Evolutionary conservation across 1,284 basidiomycete genomes (phyloP), one percentile per base, ranked within the genome.

Genomic region (Cryptococcus sp.): DNA sequence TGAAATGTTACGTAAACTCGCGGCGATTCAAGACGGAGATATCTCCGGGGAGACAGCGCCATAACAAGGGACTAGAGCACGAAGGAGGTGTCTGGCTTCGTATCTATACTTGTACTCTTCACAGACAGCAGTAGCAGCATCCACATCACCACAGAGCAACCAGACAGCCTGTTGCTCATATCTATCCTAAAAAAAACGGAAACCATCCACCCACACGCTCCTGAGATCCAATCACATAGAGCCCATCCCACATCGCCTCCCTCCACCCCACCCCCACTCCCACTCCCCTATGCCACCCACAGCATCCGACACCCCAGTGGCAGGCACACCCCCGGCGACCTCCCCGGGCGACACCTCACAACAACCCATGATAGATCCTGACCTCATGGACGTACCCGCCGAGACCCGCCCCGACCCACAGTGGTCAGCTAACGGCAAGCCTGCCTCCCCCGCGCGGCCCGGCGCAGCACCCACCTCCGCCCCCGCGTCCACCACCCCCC

Each of bases 331-430:
- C 11, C 55, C 55, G 3, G 55, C 55, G 7, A 43, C 55, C 5
- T 16, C 21, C 16, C 46, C 43, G 43, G 18, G 15, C 24, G 11
- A 24, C 45, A 20, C 23, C 21, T n/a, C 18, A 13, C 36, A 24
- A 47, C 4, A 67, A 38, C 61, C 64, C 18, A 50, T 63, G 28
- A 70, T 69, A 35, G 70, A 72, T 53, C 69, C 69, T 18, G 69
- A 71, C 55, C 64, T 69, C 20, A 65, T 64, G 51, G 62, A 66
- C 61, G 59, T 69, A 2, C 68, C 71, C 20, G 56, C 65, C 23
- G 40, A n/a, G 20, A 42, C 40, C 20, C 20, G n/a, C 40, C 9
- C 50, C 16, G 8, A 16, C 38, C 52, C 13, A 23, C 42, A 24
- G 37, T 39, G 8, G 55, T 52, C 57, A 55, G 56, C 46, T 36